phyloP scores from a whole-genome alignment of 1,284 basidiomycete genomes.

The Ceratobasidium theobromae region DNA sequence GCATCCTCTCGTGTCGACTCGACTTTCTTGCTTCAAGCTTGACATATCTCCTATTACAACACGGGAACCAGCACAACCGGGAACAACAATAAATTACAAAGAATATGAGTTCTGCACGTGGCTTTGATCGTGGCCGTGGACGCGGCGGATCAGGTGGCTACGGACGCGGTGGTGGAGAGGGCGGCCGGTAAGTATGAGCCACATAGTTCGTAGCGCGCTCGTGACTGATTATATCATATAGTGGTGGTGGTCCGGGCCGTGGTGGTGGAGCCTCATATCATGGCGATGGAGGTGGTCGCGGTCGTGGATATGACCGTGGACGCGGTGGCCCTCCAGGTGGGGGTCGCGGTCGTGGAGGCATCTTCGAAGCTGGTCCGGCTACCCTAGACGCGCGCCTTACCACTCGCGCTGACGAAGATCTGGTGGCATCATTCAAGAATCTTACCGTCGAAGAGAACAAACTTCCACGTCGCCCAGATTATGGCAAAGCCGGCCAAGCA shows the following conservation, averaged over 20 bases:
- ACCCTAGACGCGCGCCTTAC: constrained; percentile 60
- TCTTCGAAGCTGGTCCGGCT: constrained; percentile 44
- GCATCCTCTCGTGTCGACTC: background rate
- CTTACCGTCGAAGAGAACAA: constrained; percentile 48
- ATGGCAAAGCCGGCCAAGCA: constrained; percentile 57
- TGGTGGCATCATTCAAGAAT: constrained; percentile 54
- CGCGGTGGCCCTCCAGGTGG: constrained; percentile 44
- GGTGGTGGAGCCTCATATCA: no score
- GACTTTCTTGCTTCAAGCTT: no score
- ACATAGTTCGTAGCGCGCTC: no score
- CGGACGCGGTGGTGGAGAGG: constrained; percentile 16
- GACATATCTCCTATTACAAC: no score
- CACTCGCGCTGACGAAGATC: constrained; percentile 55
- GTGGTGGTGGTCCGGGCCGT: no score
- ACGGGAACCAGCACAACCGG: background rate
- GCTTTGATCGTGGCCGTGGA: constrained; percentile 2
- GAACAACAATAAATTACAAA: background rate
- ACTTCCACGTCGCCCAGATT: constrained; percentile 66
- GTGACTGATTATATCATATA: no score
- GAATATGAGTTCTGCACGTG: background rate
- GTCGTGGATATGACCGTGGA: constrained; percentile 39
- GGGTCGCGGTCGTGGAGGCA: constrained; percentile 40
- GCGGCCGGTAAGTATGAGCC: constrained; percentile 8
- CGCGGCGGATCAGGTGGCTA: constrained; percentile 15
- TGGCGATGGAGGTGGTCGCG: constrained; percentile 42